Conservation (phyloP, 306 rosid species). For the Carpinus fangiana region DNA sequence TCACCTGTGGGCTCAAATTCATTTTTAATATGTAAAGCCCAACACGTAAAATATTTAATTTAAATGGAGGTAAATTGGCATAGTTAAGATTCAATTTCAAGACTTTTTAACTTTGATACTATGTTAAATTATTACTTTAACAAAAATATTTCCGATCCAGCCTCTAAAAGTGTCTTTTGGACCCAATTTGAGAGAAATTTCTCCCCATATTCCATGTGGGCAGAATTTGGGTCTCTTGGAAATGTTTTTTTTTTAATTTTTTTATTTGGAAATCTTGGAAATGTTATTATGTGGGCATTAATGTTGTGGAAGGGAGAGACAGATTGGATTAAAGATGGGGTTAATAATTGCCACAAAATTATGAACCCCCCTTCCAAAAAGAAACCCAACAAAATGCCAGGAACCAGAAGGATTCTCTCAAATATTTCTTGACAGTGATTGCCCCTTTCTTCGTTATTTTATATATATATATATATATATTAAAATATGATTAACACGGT, state of each 20-base stretch:
- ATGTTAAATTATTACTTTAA: too few species aligned
- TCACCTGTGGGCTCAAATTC: too few species aligned
- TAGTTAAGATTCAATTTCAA: too few species aligned
- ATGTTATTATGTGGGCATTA: slow-evolving; percentile 22
- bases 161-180: too few species aligned
- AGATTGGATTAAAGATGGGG: slow-evolving; percentile 23
- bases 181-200: too few species aligned
- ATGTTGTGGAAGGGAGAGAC: slow-evolving; percentile 33
- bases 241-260: too few species aligned
- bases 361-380: slow-evolving; percentile 46
- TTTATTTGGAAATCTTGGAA: too few species aligned
- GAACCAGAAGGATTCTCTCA: slow-evolving; percentile 47
- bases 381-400: slow-evolving; percentile 44
- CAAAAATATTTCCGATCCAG: too few species aligned
- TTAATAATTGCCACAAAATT: slow-evolving; percentile 43
- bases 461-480: neutral
- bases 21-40: too few species aligned
- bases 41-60: too few species aligned
- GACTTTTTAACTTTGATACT: too few species aligned
- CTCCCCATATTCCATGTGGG: slow-evolving; percentile 14
- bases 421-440: slow-evolving; percentile 57
- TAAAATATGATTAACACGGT: neutral
- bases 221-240: slow-evolving; percentile 25
- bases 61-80: too few species aligned
- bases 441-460: slow-evolving; percentile 13